A percentile compares a stretch with the other conserved stretches of the same genome.
Conservation (phyloP, 495 filamentous ascomycete species). For the Articulospora tetracladia region DNA sequence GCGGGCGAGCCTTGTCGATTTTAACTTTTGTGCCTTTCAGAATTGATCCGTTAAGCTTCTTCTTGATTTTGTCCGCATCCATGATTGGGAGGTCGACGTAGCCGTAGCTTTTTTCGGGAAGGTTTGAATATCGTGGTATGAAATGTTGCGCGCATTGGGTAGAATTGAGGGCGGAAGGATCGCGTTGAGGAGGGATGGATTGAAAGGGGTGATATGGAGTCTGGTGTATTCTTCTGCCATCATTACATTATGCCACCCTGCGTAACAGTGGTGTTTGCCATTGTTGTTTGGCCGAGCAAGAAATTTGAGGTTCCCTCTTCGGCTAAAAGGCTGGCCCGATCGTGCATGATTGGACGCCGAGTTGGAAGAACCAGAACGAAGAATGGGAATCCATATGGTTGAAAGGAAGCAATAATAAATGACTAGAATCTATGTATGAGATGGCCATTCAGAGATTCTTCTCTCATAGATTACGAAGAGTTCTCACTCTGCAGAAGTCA, state of each 20-base stretch:
- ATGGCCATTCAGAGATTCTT: too few species aligned
- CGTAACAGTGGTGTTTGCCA: not conserved
- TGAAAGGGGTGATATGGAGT: constrained; percentile 85
- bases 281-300: not conserved
- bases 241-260: constrained; percentile 7
- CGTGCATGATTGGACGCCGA: too few species aligned
- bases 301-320: not conserved
- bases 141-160: constrained; percentile 66
- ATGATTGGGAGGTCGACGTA: constrained; percentile 76
- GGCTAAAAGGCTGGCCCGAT: not conserved
- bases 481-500: too few species aligned
- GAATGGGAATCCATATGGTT: too few species aligned
- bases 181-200: constrained; percentile 60
- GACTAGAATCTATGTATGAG: too few species aligned
- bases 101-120: constrained; percentile 91
- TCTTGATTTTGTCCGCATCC: constrained; percentile 84
- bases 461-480: too few species aligned
- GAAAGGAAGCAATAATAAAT: too few species aligned
- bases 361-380: not conserved
- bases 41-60: constrained; percentile 87
- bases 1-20: constrained; percentile 66
- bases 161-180: constrained; percentile 66
- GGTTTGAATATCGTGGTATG: constrained; percentile 76
- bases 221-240: constrained; percentile 42
- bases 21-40: constrained; percentile 82